Percentiles rank a stretch among this genome's conserved stretches.
phyloP scores from a whole-genome alignment of 2,329 filamentous ascomycete species.

The Scopulariopsis brevicaulis region DNA sequence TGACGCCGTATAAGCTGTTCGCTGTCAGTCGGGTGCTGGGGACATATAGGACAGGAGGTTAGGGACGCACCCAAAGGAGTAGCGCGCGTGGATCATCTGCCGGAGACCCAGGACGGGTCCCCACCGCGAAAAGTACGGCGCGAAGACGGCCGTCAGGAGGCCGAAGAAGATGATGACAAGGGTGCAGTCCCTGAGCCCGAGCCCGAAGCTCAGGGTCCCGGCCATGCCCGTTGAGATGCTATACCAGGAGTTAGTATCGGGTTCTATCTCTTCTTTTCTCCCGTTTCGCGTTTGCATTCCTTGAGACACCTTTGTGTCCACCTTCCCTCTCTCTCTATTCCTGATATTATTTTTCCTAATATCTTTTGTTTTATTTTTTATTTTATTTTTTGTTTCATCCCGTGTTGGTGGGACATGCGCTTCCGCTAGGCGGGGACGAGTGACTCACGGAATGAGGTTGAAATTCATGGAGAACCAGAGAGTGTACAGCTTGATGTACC shows the following conservation, averaged over 20 bases:
- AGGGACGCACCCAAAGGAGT: conserved; percentile 11
- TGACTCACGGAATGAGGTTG: conserved; percentile 17
- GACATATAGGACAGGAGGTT: conserved; percentile 16
- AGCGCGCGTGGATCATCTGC: conserved; percentile 34
- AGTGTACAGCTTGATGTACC: conserved; percentile 18
- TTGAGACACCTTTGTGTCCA: too few relatives aligned
- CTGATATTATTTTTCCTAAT: too few relatives aligned
- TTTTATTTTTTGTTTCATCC: too few relatives aligned
- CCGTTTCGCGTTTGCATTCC: too few relatives aligned
- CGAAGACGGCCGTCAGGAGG: conserved; percentile 23
- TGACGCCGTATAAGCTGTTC: conserved; percentile 10
- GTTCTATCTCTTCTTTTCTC: not conserved
- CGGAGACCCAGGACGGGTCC: conserved; percentile 32
- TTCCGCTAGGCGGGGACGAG: not conserved
- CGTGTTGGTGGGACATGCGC: too few relatives aligned
- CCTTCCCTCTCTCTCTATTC: too few relatives aligned
- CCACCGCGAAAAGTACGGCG: conserved; percentile 26
- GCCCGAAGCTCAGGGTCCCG: conserved; percentile 27
- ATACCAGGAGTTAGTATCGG: not conserved
- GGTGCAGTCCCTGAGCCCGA: conserved; percentile 27
- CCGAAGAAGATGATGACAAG: conserved; percentile 35
- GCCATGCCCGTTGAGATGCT: conserved; percentile 31
- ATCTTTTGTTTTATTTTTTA: too few relatives aligned
- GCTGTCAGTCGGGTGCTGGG: not conserved
- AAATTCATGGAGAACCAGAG: conserved; percentile 19